Evolutionary conservation across 768 basidiomycete genomes (phyloP), one percentile per base, ranked within the genome.

Genomic region (Suillus bovinus): DNA sequence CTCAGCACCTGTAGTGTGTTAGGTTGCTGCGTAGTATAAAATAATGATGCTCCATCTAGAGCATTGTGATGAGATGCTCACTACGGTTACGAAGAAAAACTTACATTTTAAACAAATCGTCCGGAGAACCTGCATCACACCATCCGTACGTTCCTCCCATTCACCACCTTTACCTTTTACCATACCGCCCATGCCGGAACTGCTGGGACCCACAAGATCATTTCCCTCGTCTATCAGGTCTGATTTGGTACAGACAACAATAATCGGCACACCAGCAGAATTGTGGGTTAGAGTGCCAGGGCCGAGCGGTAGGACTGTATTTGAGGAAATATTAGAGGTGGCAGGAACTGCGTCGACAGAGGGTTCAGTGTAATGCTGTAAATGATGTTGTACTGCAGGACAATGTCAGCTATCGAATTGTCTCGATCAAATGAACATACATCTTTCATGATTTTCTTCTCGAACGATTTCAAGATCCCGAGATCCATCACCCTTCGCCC

Each of bases 81-180:
- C 27, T 14, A 27, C 16, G 22, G 54, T 36, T 29, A 9, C 17
- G 22, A 8, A 34, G 9, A 2, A 34, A 29, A 22, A 80, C 94
- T 70, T 66, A 96, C 96, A 97, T 76, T 93, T 93, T 58, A 98
- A 76, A 71, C 94, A 96, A 59, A 99, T 86, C 0, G 94, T 92
- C 42, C 97, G 84, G 57, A 99, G 81, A n/a, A 93, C 86, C 70
- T 99, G 96, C 88, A 97, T 96, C 5, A 98, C 81, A 44, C 91
- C 90, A 71, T 99, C 97, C 46, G 94, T 96, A 68, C 90, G 81
- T 74, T 99, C 97, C 74, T 99, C 97, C 92, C 92, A 94, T 69
- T 93, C 91, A 11, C 87, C 90, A 2, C 93, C 93, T 72, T 94
- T 94, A 4, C 92, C 92, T 75, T 93, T 94, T 4, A 94, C 89